Conservation (phyloP, 1,139 yeast species). For the Ogataea hybrid region DNA sequence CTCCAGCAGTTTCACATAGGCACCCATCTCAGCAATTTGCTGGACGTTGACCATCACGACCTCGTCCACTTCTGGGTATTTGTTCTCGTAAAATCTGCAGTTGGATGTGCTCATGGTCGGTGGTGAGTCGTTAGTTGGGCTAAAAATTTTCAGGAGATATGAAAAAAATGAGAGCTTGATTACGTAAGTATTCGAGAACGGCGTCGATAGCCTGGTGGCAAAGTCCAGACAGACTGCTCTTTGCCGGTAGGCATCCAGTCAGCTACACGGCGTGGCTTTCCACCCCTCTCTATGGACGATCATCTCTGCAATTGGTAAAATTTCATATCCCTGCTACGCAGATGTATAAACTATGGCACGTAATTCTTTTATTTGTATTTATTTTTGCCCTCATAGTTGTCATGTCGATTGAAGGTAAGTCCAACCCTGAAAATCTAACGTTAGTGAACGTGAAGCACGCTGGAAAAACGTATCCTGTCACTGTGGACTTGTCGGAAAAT, state of each 20-base stretch:
- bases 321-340: too few species aligned
- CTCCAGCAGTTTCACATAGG: conserved; percentile 91
- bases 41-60: conserved; percentile 98
- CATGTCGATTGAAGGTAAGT: conserved; percentile 8
- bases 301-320: too few species aligned
- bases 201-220: neutral
- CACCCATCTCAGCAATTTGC: conserved; percentile 98
- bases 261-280: too few species aligned
- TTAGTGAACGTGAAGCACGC: conserved; percentile 71
- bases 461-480: conserved; percentile 76
- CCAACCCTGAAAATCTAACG: neutral
- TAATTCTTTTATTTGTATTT: conserved; percentile 2
- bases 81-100: conserved; percentile 97
- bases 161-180: neutral
- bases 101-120: conserved; percentile 72
- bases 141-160: conserved; percentile 7
- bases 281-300: too few species aligned
- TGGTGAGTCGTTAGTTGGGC: conserved; percentile 10
- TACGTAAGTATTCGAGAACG: too few species aligned
- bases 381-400: conserved; percentile 7
- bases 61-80: conserved; percentile 98
- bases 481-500: conserved; percentile 51
- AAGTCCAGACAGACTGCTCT: too few species aligned
- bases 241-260: too few species aligned
- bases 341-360: neutral